Evolutionary conservation across 2,329 filamentous ascomycete genomes (phyloP).

Genomic region (Purpureocillium takamizusanense): DNA sequence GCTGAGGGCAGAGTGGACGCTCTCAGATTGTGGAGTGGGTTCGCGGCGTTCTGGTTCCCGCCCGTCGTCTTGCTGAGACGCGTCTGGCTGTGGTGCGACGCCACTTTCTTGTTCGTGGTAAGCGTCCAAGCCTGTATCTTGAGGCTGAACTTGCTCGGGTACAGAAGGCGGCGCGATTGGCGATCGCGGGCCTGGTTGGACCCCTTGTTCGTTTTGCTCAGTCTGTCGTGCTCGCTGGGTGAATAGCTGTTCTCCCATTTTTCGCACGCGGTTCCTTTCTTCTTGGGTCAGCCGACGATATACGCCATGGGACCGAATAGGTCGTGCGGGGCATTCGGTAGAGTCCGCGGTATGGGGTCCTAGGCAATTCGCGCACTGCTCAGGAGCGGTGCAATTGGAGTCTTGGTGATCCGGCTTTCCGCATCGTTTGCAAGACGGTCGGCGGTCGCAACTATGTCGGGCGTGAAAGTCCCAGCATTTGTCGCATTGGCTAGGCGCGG

Average conservation of each 20-base stretch:
- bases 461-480: slow-evolving; percentile 5
- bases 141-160: no score
- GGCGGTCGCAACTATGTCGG: not conserved
- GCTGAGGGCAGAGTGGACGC: no score
- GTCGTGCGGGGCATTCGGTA: slow-evolving; percentile 2
- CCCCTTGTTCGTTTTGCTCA: no score
- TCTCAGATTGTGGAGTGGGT: no score
- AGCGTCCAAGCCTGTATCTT: no score
- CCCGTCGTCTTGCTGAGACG: no score
- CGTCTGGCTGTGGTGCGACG: no score
- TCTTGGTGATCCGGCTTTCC: slow-evolving; percentile 4
- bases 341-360: slow-evolving; percentile 2
- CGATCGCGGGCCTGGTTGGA: no score
- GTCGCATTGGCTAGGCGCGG: not conserved
- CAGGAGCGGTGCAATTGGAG: slow-evolving; percentile 2
- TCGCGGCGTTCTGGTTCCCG: no score
- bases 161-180: no score
- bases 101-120: no score
- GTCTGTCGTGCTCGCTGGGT: no score
- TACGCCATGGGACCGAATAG: slow-evolving; percentile 1
- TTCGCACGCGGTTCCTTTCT: not conserved
- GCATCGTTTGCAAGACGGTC: slow-evolving; percentile 3
- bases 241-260: not conserved
- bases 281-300: slow-evolving; percentile 1
- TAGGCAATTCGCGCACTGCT: slow-evolving; percentile 6